phyloP scores from a whole-genome alignment of 2,329 filamentous ascomycete genomes.

The Anisogramma anomala region DNA sequence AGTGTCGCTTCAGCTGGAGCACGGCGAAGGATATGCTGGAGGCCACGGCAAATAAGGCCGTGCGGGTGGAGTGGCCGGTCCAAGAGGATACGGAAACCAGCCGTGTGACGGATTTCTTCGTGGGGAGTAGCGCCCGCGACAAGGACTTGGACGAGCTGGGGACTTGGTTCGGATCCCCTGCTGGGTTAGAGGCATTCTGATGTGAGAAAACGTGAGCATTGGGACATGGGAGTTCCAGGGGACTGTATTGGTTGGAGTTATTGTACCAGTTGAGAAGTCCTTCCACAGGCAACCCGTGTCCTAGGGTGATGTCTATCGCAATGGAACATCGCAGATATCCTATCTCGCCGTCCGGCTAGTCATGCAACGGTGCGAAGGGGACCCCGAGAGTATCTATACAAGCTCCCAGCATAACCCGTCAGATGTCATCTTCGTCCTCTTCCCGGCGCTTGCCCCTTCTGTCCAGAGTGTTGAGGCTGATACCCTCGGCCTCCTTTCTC shows the following conservation, averaged over 20 bases:
- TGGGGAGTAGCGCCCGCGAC: slow-evolving; percentile 27
- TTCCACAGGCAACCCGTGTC: too few species aligned
- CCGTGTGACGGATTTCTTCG: slow-evolving; percentile 68
- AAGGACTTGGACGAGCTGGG: slow-evolving; percentile 54
- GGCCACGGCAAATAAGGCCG: slow-evolving; percentile 46
- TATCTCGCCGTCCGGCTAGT: slow-evolving; percentile 2
- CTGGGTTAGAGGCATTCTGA: slow-evolving; percentile 60
- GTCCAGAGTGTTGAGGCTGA: slow-evolving; percentile 50
- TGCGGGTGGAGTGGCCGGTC: slow-evolving; percentile 74
- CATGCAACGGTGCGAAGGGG: not conserved
- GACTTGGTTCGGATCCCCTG: slow-evolving; percentile 71
- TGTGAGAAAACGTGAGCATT: not conserved
- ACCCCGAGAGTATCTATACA: slow-evolving; percentile 8
- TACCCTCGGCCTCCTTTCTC: slow-evolving; percentile 33
- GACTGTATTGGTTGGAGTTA: not conserved
- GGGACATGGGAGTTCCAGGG: slow-evolving; percentile 9
- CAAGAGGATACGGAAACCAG: slow-evolving; percentile 58
- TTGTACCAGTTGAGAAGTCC: slow-evolving; percentile 5
- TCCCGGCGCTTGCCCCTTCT: slow-evolving; percentile 42
- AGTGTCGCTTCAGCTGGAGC: slow-evolving; percentile 92
- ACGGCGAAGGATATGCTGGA: slow-evolving; percentile 92
- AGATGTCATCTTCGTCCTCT: slow-evolving; percentile 45
- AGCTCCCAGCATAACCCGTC: slow-evolving; percentile 8
- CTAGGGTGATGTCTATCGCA: too few species aligned
- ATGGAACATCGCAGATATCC: slow-evolving; percentile 11